phyloP scores from a whole-genome alignment of 2,329 filamentous ascomycete species.

The Colletotrichum limetticola region DNA sequence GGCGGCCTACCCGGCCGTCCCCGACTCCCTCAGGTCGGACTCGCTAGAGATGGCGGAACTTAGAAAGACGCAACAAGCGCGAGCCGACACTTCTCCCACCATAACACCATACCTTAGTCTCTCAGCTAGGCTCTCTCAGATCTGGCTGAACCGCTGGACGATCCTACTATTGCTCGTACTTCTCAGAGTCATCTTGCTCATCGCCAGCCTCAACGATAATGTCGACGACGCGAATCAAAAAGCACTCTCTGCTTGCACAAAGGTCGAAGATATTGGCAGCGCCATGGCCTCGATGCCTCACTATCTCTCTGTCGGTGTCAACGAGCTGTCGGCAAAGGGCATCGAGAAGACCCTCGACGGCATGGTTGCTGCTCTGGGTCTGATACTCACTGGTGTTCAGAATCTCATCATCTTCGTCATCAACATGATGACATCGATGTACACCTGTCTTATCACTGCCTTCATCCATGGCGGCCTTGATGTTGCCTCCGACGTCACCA shows the following conservation, averaged over 20 bases:
- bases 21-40: constrained; percentile 49
- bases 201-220: constrained; percentile 77
- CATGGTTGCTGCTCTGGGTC: constrained; percentile 80
- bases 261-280: constrained; percentile 92
- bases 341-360: constrained; percentile 84
- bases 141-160: constrained; percentile 99
- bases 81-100: constrained; percentile 70
- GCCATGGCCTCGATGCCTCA: constrained; percentile 98
- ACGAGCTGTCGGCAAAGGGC: constrained; percentile 82
- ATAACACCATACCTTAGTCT: constrained; percentile 94
- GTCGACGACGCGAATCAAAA: constrained; percentile 81
- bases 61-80: constrained; percentile 44
- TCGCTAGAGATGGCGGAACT: constrained; percentile 49
- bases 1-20: constrained; percentile 48
- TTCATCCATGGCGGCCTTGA: constrained; percentile 83
- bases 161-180: constrained; percentile 88
- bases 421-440: constrained; percentile 90
- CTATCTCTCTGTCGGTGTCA: constrained; percentile 90
- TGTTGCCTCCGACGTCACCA: constrained; percentile 66
- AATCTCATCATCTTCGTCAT: constrained; percentile 92
- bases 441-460: constrained; percentile 88
- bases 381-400: constrained; percentile 86
- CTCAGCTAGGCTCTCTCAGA: constrained; percentile 88
- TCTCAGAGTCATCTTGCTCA: constrained; percentile 80
- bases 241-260: constrained; percentile 88